These are phyloP conservation scores for Thalia dealbata DNA, from an alignment of 176 grass and related monocot genomes.

Conservation along the genomic window DNA sequence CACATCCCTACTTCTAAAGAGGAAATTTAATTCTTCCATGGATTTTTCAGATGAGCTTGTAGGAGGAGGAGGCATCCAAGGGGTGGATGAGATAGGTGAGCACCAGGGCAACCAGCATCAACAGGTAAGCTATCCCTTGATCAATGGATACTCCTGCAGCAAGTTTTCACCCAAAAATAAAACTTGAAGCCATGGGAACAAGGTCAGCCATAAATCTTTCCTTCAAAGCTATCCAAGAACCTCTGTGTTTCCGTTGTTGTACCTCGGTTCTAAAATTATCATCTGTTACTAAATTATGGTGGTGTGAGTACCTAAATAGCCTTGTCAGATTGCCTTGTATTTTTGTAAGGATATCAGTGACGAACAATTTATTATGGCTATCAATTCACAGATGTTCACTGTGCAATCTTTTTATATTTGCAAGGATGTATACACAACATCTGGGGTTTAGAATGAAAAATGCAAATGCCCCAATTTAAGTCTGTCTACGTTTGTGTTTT, in stretches of 20 bases:
- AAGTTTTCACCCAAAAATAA: neutral
- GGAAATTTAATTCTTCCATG: neutral
- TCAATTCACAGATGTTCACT: no score
- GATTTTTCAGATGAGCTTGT: neutral
- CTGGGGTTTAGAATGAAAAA: no score
- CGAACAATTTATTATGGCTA: no score
- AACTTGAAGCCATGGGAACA: no score
- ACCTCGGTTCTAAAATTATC: no score
- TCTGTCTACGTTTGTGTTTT: no score
- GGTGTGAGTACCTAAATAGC: no score
- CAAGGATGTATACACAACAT: no score
- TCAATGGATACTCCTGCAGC: neutral
- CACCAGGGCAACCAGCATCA: slow-evolving; percentile 4
- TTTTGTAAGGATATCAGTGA: neutral
- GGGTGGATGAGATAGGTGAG: slow-evolving; percentile 4
- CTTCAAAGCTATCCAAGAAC: neutral
- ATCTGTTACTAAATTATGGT: no score
- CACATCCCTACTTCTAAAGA: neutral
- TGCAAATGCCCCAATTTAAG: no score
- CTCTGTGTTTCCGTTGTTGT: no score
- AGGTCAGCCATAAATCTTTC: neutral
- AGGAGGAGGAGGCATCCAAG: neutral
- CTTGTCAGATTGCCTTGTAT: neutral
- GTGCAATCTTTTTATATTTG: no score
- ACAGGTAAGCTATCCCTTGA: neutral